Conservation (phyloP, 2,329 filamentous ascomycete species). For the Zarea fungicola region DNA sequence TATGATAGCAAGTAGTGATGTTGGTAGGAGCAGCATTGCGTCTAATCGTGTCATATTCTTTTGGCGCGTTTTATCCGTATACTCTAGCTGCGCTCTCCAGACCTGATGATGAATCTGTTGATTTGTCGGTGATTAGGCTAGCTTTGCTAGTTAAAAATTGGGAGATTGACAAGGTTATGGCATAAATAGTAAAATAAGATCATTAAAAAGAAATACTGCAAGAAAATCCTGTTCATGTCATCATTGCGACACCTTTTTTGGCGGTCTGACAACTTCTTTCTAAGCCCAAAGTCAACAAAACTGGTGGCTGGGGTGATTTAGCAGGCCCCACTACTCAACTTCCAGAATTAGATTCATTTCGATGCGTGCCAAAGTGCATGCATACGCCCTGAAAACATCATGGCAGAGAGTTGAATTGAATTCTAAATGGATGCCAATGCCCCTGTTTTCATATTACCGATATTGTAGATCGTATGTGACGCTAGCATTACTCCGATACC, state of each 20-base stretch:
- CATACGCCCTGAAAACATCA: no score
- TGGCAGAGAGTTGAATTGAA: no score
- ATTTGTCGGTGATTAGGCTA: no score
- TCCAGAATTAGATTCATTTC: not conserved
- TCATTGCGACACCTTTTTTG: not conserved
- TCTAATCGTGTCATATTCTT: conserved; percentile 34
- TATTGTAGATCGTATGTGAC: not conserved
- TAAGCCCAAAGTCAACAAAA: conserved; percentile 4
- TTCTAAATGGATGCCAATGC: no score
- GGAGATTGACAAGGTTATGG: no score
- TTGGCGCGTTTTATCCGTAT: not conserved
- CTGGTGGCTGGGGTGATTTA: conserved; percentile 14
- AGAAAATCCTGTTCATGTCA: no score
- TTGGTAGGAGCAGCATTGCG: conserved; percentile 33
- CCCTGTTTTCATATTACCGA: no score
- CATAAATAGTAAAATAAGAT: no score
- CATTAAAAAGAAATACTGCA: no score
- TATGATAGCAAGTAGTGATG: conserved; percentile 42
- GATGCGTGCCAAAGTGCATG: no score
- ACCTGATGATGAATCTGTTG: no score
- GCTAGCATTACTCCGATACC: not conserved
- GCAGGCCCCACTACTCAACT: conserved; percentile 4
- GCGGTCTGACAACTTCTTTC: not conserved
- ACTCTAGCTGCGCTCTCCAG: not conserved
- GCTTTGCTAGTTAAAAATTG: no score